A percentile compares a stretch with the other conserved stretches of the same genome.
These are phyloP conservation scores for Agaricus subrufescens DNA, from an alignment of 768 basidiomycete genomes.

Conservation along the genomic window DNA sequence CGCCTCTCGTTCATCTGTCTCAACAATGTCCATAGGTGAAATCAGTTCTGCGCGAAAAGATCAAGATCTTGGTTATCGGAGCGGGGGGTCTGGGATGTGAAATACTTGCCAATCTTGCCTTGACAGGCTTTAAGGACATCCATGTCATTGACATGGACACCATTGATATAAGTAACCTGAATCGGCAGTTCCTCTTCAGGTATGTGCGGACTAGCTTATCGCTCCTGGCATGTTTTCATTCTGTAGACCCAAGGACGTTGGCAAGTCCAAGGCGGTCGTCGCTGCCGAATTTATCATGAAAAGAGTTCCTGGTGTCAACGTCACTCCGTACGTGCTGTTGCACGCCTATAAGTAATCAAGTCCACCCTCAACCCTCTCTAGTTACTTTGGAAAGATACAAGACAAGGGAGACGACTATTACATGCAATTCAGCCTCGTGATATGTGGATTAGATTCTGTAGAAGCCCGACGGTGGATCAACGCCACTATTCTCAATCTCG, in stretches of 20 bases:
- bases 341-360: neutral
- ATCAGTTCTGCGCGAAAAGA: slow-evolving; percentile 72
- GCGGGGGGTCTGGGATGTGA: slow-evolving; percentile 98
- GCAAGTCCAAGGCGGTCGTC: slow-evolving; percentile 87
- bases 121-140: slow-evolving; percentile 96
- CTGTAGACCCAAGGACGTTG: slow-evolving; percentile 81
- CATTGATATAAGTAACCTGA: slow-evolving; percentile 98
- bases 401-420: slow-evolving; percentile 96
- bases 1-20: neutral
- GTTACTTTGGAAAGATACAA: slow-evolving; percentile 96
- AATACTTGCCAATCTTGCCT: slow-evolving; percentile 92
- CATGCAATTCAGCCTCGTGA: slow-evolving; percentile 93
- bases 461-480: slow-evolving; percentile 99
- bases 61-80: slow-evolving; percentile 96
- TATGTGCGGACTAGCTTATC: slow-evolving; percentile 23
- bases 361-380: slow-evolving; percentile 24
- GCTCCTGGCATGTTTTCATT: neutral
- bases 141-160: slow-evolving; percentile 99
- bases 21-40: slow-evolving; percentile 60
- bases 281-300: slow-evolving; percentile 98
- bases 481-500: slow-evolving; percentile 91
- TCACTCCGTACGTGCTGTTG: slow-evolving; percentile 73
- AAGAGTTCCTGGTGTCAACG: slow-evolving; percentile 91
- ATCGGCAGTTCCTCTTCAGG: slow-evolving; percentile 98
- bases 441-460: slow-evolving; percentile 96